Evolutionary conservation across 192 early-diverging fungal species (phyloP), one percentile per base, ranked within the genome.

Genomic region (Umbelopsis ramanniana): DNA sequence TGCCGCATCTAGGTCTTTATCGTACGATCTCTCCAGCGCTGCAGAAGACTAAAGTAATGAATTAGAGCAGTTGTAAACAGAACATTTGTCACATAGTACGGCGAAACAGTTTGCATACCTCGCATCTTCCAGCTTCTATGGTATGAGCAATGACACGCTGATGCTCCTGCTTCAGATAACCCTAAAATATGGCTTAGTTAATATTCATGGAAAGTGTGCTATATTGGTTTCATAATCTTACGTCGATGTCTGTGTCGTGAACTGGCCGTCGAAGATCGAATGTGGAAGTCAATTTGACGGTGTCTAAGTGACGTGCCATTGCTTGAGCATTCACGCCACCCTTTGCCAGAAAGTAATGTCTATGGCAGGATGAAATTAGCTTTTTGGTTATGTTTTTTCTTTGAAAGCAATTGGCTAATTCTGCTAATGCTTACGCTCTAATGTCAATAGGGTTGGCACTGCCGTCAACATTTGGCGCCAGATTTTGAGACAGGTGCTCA

Each of bases 181-280:
- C 57, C 48, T 50, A 21, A 3, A 50, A 50, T 19, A 43, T 17
- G 17, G 9, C 48, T 50, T 50, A 50, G 48, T 19, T n/a, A 0
- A 50, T 17, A 6, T 6, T 50, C 15, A 1, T 21, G 19, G 15
- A 50, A 15, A 15, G 5, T 2, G 5, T 21, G 0, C 48, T 1
- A 50, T n/a, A 46, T n/a, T 7, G 11, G 48, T 50, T 3, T 17
- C 14, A 3, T 11, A 15, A 33, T 15, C 47, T 40, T 76, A 81
- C 83, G 46, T 96, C 93, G 29, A 96, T 87, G 71, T 96, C 93
- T 23, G 91, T 93, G 69, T 97, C 96, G 66, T 86, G 82, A 24
- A 89, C 79, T 2, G 91, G 92, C 69, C 89, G 87, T 66, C 89
- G 81, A 43, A 86, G 84, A 68, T 95, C 94, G 68, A 91, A 93